Conservation (phyloP, 2,329 filamentous ascomycete genomes). For the Sarocladium oryzae region DNA sequence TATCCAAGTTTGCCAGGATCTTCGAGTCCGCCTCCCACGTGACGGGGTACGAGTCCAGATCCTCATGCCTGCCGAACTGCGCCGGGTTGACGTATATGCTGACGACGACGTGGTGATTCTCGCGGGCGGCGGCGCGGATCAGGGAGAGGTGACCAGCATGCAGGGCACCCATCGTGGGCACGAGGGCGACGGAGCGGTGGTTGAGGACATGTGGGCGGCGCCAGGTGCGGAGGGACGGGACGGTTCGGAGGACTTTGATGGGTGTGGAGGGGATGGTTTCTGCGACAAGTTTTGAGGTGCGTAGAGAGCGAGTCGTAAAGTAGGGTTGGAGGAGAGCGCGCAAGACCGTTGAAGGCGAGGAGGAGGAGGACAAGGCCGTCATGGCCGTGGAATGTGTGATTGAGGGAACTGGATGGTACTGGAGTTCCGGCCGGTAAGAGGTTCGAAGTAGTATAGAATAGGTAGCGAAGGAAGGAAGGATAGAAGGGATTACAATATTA, state of each 20-base stretch:
- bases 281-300: constrained; percentile 5
- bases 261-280: constrained; percentile 49
- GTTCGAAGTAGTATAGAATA: too few relatives aligned
- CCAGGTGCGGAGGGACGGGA: constrained; percentile 63
- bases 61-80: constrained; percentile 86
- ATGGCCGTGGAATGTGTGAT: too few relatives aligned
- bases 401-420: too few relatives aligned
- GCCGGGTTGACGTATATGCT: constrained; percentile 95
- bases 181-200: constrained; percentile 72
- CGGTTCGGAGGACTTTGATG: constrained; percentile 70
- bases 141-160: constrained; percentile 85
- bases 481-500: constrained; percentile 3
- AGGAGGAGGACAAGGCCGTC: background rate
- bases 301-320: background rate
- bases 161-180: constrained; percentile 97
- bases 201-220: constrained; percentile 59
- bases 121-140: constrained; percentile 73
- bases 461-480: too few relatives aligned
- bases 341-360: background rate
- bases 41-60: constrained; percentile 80
- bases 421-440: too few relatives aligned
- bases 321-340: background rate
- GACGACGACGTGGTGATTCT: constrained; percentile 83
- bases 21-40: constrained; percentile 77
- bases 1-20: constrained; percentile 61